phyloP scores from a whole-genome alignment of 1,284 basidiomycete species.

The Ustilago trichophora region DNA sequence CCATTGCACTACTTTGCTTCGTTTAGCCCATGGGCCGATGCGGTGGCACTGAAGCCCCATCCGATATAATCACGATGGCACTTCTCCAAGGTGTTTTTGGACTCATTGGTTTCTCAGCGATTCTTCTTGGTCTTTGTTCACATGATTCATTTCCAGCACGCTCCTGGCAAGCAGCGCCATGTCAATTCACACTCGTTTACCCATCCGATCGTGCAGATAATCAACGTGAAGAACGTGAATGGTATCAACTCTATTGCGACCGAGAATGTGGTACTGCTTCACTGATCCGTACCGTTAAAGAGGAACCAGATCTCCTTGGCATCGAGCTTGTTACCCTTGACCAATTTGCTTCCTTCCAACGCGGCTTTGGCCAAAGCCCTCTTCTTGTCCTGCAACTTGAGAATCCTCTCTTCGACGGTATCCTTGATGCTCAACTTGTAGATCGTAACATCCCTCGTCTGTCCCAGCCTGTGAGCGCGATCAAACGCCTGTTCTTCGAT shows the following conservation, averaged over 20 bases:
- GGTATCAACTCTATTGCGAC: background rate
- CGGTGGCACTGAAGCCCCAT: conserved; percentile 6
- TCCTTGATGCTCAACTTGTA: conserved; percentile 89
- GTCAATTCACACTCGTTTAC: no score
- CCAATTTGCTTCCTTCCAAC: conserved; percentile 84
- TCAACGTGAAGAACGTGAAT: no score
- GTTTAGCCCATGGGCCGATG: conserved; percentile 11
- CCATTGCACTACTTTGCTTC: conserved; percentile 4
- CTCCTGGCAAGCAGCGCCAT: no score
- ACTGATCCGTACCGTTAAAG: conserved; percentile 34
- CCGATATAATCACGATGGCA: no score
- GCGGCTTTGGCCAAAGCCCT: conserved; percentile 83
- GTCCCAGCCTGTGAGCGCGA: conserved; percentile 87
- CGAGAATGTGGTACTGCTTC: no score
- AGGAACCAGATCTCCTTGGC: conserved; percentile 46
- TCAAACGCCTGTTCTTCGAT: conserved; percentile 87
- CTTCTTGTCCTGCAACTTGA: conserved; percentile 78
- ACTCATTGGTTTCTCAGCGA: no score
- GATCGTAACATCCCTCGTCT: conserved; percentile 85
- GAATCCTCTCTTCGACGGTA: conserved; percentile 89
- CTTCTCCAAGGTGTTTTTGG: no score
- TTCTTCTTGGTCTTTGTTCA: no score
- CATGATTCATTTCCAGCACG: no score
- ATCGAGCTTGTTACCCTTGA: conserved; percentile 71
- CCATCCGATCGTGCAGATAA: no score